Conservation (phyloP, 1,284 basidiomycete genomes). For the Tylopilus sp. region DNA sequence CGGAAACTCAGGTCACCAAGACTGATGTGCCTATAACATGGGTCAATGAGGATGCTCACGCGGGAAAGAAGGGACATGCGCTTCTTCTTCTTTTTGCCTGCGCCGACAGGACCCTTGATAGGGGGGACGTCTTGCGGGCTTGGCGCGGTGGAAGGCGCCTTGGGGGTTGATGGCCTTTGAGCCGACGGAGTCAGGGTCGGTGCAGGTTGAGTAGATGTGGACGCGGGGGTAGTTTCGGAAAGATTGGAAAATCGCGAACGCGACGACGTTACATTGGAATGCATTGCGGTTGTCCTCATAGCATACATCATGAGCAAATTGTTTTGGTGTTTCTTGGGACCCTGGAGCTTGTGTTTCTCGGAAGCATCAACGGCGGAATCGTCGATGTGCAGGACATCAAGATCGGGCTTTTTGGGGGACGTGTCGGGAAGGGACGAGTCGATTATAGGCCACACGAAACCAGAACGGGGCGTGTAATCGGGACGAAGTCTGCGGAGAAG, state of each 20-base stretch:
- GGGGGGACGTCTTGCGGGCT: constrained; percentile 42
- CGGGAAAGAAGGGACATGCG: constrained; percentile 16
- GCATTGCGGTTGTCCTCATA: constrained; percentile 69
- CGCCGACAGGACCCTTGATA: constrained; percentile 45
- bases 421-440: constrained; percentile 48
- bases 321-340: constrained; percentile 58
- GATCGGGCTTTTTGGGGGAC: constrained; percentile 39
- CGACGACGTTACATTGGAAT: constrained; percentile 52
- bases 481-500: constrained; percentile 64
- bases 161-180: constrained; percentile 42
- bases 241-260: constrained; percentile 28
- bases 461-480: constrained; percentile 72
- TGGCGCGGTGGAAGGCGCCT: constrained; percentile 36
- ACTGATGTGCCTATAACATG: constrained; percentile 25
- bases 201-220: constrained; percentile 36
- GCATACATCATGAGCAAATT: constrained; percentile 62
- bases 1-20: constrained; percentile 19
- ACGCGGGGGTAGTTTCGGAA: constrained; percentile 36
- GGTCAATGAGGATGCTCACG: constrained; percentile 6
- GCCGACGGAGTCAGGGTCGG: constrained; percentile 51
- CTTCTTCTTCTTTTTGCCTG: constrained; percentile 60
- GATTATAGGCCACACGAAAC: constrained; percentile 74
- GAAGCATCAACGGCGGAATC: constrained; percentile 21
- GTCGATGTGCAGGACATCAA: constrained; percentile 27
- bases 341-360: constrained; percentile 30